These are phyloP conservation scores for Umbelopsis sp. DNA, from an alignment of 192 early-diverging fungal genomes.

Conservation along the genomic window DNA sequence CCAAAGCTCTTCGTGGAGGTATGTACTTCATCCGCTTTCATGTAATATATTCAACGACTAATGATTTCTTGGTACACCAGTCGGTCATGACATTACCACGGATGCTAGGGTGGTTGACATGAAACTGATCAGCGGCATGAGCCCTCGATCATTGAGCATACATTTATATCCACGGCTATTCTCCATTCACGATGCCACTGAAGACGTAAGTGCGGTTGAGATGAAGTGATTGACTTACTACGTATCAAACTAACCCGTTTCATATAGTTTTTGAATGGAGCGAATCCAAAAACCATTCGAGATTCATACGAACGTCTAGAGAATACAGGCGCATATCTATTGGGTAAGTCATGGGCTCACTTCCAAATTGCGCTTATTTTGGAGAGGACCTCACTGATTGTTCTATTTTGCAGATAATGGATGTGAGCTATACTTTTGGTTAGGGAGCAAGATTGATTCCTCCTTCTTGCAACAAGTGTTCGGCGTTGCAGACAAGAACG, in stretches of 20 bases:
- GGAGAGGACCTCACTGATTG: not conserved
- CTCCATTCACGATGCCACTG: conserved; percentile 61
- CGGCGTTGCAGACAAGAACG: conserved; percentile 72
- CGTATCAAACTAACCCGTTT: not conserved
- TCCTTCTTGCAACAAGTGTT: conserved; percentile 74
- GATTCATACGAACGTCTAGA: conserved; percentile 80
- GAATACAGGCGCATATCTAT: conserved; percentile 75
- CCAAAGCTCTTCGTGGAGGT: conserved; percentile 77
- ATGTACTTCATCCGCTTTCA: conserved; percentile 17
- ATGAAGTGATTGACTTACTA: not conserved
- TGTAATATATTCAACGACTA: not conserved
- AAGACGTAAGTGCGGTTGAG: conserved; percentile 40
- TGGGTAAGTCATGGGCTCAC: conserved; percentile 50
- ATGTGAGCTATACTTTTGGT: conserved; percentile 77
- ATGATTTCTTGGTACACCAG: not conserved
- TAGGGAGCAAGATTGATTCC: conserved; percentile 70
- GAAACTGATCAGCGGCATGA: conserved; percentile 76
- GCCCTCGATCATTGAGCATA: conserved; percentile 68
- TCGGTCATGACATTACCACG: conserved; percentile 62
- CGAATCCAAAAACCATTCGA: conserved; percentile 31
- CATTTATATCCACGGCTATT: conserved; percentile 83
- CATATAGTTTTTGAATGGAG: not conserved
- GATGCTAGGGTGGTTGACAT: conserved; percentile 86
- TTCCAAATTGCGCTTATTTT: not conserved
- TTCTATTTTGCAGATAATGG: conserved; percentile 66